A percentile compares a stretch with the other conserved stretches of the same genome.
Conservation (phyloP, 805 yeast species). For the Pichia exigua region DNA sequence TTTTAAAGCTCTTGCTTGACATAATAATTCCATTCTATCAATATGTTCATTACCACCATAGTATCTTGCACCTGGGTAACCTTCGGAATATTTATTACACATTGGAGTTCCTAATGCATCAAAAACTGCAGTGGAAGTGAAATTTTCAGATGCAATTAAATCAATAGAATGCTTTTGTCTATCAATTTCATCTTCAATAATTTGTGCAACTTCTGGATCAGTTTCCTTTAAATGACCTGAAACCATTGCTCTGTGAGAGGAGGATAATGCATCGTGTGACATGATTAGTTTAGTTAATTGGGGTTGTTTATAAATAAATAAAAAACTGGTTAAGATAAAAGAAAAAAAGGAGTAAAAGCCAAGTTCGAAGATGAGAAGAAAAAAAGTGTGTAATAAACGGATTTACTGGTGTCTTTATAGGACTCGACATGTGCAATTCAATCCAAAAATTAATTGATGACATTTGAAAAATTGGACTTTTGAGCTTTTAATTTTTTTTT, state of each 20-base stretch:
- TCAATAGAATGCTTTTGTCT: slow-evolving; percentile 94
- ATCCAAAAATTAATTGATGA: too few relatives aligned
- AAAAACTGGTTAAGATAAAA: not conserved
- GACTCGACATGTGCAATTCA: not conserved
- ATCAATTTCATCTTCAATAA: slow-evolving; percentile 69
- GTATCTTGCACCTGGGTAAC: slow-evolving; percentile 98
- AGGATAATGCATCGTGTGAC: slow-evolving; percentile 54
- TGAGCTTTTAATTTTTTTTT: too few relatives aligned
- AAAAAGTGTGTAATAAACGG: not conserved
- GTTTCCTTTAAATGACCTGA: slow-evolving; percentile 54
- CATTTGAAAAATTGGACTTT: too few relatives aligned
- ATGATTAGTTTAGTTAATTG: not conserved
- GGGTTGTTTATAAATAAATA: not conserved
- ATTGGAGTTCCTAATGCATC: slow-evolving; percentile 96
- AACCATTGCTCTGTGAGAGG: slow-evolving; percentile 56
- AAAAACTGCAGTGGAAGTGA: slow-evolving; percentile 92
- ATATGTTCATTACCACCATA: slow-evolving; percentile 98
- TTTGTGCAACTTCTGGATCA: slow-evolving; percentile 73
- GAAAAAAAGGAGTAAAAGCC: not conserved
- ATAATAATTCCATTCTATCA: slow-evolving; percentile 84
- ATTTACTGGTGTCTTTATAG: not conserved
- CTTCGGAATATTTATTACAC: slow-evolving; percentile 98
- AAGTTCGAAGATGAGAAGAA: too few relatives aligned
- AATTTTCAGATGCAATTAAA: slow-evolving; percentile 93
- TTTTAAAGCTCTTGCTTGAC: slow-evolving; percentile 90